Evolutionary conservation across 2,329 filamentous ascomycete genomes (phyloP), one percentile per base, ranked within the genome.

Genomic region (Pezicula carpinea): DNA sequence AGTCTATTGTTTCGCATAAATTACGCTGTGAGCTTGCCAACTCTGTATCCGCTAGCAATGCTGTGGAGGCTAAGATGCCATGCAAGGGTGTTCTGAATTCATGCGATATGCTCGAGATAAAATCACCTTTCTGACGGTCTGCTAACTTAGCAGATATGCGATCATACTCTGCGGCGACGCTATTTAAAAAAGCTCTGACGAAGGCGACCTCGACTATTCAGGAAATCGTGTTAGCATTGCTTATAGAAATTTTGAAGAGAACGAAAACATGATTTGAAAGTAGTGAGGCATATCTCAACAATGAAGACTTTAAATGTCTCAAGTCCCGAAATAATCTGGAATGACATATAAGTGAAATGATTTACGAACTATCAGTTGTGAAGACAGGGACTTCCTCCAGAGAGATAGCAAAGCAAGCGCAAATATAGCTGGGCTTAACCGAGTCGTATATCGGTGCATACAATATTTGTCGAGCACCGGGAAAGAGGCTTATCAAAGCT

Each of bases 1-100:
- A 70, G 40, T 76, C 70, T 33, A 77, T 70, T 0, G 69, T 72
- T 10, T 70, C 64, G 0, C 73, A 53, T 1, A 72, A 61, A 10
- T 70, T 67, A 4, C 64, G 62, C 47, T 77, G 74, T 5, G 66
- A 67, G 0, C 63, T 63, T 35, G 65, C 66, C 3, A 77, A 61
- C 0, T 61, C 51, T 0, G 72, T 75, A 14, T 77, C 73, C 1
- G 68, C 66, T 0, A 80, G 55, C 3, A 79, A 53, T 49, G 78
- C 75, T 2, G 68, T 65, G 36, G 66, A 76, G 0, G 75, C 70
- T 0, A 82, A 61, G 22, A 82, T 73, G 2, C 79, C 79, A 38
- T 83, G 79, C 0, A 83, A 64, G 0, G 79, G 79, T 1, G 74
- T 79, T 7, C 79, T 69, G 8, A 83, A 62, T 58, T 83, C 79